phyloP scores from a whole-genome alignment of 1,284 basidiomycete species.

The Neonothopanus nambi region DNA sequence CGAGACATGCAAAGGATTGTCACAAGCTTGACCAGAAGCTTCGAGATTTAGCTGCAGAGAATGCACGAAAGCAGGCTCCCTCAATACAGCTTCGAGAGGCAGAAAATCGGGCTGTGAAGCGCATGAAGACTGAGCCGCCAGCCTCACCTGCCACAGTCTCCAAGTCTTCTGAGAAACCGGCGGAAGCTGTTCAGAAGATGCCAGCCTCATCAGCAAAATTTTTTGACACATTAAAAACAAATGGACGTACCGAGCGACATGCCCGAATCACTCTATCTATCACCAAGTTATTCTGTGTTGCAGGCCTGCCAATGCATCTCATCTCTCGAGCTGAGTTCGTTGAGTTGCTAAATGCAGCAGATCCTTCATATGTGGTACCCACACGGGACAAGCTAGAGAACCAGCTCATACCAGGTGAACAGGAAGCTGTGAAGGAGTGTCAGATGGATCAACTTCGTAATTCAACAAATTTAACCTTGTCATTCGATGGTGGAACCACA shows the following conservation, averaged over 20 bases:
- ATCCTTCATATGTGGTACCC: slow-evolving; percentile 8
- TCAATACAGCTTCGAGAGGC: neutral
- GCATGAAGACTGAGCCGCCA: no score
- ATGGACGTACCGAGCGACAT: no score
- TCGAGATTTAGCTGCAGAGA: neutral
- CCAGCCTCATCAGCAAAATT: no score
- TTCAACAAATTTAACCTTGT: slow-evolving; percentile 17
- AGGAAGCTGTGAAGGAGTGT: neutral
- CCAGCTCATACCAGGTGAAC: slow-evolving; percentile 8
- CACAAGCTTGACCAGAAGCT: neutral
- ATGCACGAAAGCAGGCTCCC: neutral
- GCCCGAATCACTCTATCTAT: slow-evolving; percentile 8
- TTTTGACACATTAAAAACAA: no score
- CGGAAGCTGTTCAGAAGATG: no score
- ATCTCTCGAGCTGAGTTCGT: slow-evolving; percentile 11
- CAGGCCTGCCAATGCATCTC: slow-evolving; percentile 10
- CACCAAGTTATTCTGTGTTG: slow-evolving; percentile 14
- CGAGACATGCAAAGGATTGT: neutral
- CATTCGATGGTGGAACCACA: slow-evolving; percentile 21
- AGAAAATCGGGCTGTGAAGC: neutral
- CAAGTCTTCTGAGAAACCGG: no score
- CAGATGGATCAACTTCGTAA: neutral
- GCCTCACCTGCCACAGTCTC: no score
- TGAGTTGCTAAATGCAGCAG: slow-evolving; percentile 3
- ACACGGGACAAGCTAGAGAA: slow-evolving; percentile 9